phyloP scores from a whole-genome alignment of 2,329 filamentous ascomycete genomes.

The Aspergillus neotritici region DNA sequence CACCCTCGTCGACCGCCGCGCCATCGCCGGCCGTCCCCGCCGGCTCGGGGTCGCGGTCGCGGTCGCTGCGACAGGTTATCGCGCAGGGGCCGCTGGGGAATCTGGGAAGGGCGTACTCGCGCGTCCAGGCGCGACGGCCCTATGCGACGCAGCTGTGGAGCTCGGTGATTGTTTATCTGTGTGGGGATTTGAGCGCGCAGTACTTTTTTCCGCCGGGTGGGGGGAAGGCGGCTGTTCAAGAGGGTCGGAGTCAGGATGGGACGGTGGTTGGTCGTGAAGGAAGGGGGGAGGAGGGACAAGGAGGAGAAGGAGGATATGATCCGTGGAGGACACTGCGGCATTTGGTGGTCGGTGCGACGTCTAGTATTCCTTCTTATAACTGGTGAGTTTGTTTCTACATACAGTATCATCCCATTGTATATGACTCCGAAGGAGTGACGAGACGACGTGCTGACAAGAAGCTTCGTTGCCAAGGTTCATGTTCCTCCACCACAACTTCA shows the following conservation, averaged over 20 bases:
- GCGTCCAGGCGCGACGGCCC: slow-evolving; percentile 65
- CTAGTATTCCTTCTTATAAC: slow-evolving; percentile 71
- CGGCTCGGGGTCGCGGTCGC: slow-evolving; percentile 13
- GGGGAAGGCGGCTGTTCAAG: slow-evolving; percentile 13
- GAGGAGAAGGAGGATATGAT: slow-evolving; percentile 55
- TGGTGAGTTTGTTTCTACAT: slow-evolving; percentile 56
- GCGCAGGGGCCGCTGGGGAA: slow-evolving; percentile 29
- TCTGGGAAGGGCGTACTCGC: slow-evolving; percentile 52
- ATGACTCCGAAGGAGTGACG: no score
- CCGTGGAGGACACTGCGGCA: slow-evolving; percentile 63
- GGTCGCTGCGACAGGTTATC: slow-evolving; percentile 26
- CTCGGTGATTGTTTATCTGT: slow-evolving; percentile 70
- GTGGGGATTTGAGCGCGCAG: slow-evolving; percentile 73
- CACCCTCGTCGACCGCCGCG: slow-evolving; percentile 17
- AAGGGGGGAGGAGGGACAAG: slow-evolving; percentile 19
- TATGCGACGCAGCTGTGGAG: slow-evolving; percentile 74
- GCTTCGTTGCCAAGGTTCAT: slow-evolving; percentile 57
- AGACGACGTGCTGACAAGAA: not conserved
- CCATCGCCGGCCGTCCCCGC: slow-evolving; percentile 17
- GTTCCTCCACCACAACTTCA: slow-evolving; percentile 75
- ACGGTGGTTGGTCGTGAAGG: slow-evolving; percentile 17
- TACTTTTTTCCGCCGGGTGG: slow-evolving; percentile 47
- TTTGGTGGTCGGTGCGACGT: slow-evolving; percentile 65
- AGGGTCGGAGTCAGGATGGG: slow-evolving; percentile 12
- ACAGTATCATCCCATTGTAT: not conserved